These are phyloP conservation scores for Chytridium lagenaria DNA, from an alignment of 371 early-diverging fungal species.

Conservation along the genomic window DNA sequence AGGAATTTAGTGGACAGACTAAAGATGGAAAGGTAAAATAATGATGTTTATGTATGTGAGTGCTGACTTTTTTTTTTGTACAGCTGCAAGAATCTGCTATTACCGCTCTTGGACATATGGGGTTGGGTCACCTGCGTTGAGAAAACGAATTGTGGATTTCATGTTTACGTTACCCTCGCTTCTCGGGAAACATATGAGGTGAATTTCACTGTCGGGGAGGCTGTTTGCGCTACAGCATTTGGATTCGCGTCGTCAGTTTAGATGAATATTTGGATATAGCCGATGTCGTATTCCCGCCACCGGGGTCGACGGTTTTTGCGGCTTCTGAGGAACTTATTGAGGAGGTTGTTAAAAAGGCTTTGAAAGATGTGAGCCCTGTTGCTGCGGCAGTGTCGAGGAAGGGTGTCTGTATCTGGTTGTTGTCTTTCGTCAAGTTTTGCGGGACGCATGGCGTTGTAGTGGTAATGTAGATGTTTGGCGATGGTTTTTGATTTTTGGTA, in stretches of 20 bases:
- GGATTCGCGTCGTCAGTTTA: slow-evolving; percentile 79
- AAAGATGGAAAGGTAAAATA: slow-evolving; percentile 68
- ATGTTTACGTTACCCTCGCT: slow-evolving; percentile 68
- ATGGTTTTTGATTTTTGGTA: background rate
- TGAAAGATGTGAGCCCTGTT: slow-evolving; percentile 54
- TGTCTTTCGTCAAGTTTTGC: slow-evolving; percentile 81
- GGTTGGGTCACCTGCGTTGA: slow-evolving; percentile 56
- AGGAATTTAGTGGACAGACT: slow-evolving; percentile 51
- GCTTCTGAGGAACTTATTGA: slow-evolving; percentile 39
- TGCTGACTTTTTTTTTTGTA: background rate
- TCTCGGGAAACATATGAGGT: slow-evolving; percentile 80
- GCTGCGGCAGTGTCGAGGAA: slow-evolving; percentile 67
- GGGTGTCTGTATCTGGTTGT: slow-evolving; percentile 84
- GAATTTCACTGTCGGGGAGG: slow-evolving; percentile 84
- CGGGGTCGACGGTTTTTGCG: slow-evolving; percentile 7
- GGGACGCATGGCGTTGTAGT: slow-evolving; percentile 23
- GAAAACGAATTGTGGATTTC: slow-evolving; percentile 56
- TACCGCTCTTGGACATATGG: slow-evolving; percentile 73
- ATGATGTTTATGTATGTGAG: background rate
- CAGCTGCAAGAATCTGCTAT: slow-evolving; percentile 72
- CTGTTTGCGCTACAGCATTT: slow-evolving; percentile 69
- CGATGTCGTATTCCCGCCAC: slow-evolving; percentile 45
- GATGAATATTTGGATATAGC: slow-evolving; percentile 69
- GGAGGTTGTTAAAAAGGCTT: slow-evolving; percentile 59
- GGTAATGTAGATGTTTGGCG: slow-evolving; percentile 14